These are phyloP conservation scores for Colletotrichum brevisporum DNA, from an alignment of 2,329 filamentous ascomycete species.

Conservation along the genomic window DNA sequence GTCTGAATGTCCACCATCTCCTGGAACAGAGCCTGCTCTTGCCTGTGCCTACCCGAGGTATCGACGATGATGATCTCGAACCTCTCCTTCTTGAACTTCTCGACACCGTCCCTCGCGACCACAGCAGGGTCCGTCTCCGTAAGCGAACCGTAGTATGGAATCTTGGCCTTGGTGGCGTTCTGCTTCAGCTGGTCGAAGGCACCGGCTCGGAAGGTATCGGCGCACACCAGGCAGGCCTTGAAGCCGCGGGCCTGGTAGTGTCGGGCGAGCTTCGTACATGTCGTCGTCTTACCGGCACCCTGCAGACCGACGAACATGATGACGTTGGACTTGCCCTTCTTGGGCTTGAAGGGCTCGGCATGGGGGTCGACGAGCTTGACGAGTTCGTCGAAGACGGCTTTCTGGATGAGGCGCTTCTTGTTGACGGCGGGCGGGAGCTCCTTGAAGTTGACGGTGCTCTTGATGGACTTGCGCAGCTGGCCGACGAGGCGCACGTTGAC, in stretches of 20 bases:
- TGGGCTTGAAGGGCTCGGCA: slow-evolving; percentile 94
- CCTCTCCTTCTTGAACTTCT: slow-evolving; percentile 98
- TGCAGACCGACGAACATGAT: slow-evolving; percentile 99
- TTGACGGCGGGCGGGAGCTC: slow-evolving; percentile 92
- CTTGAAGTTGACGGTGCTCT: slow-evolving; percentile 92
- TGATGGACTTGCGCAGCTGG: slow-evolving; percentile 93
- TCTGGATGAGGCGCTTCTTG: slow-evolving; percentile 98
- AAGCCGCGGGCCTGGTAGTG: slow-evolving; percentile 96
- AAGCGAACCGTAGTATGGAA: slow-evolving; percentile 96
- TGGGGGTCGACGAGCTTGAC: slow-evolving; percentile 97
- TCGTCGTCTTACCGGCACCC: slow-evolving; percentile 97
- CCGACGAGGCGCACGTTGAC: slow-evolving; percentile 96
- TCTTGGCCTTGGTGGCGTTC: slow-evolving; percentile 98
- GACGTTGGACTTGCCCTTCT: slow-evolving; percentile 95
- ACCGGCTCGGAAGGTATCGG: slow-evolving; percentile 97
- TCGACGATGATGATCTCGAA: slow-evolving; percentile 99
- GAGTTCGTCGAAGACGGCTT: slow-evolving; percentile 96
- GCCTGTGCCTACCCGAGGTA: slow-evolving; percentile 93
- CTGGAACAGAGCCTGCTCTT: slow-evolving; percentile 94
- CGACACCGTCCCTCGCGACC: slow-evolving; percentile 94
- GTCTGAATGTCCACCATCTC: slow-evolving; percentile 98
- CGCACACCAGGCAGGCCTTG: slow-evolving; percentile 93
- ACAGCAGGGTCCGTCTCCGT: slow-evolving; percentile 96
- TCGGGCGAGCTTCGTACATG: slow-evolving; percentile 95
- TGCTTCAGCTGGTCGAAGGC: slow-evolving; percentile 99